Conservation (phyloP, 345 rosid species). For the Gossypium mustelinum region DNA sequence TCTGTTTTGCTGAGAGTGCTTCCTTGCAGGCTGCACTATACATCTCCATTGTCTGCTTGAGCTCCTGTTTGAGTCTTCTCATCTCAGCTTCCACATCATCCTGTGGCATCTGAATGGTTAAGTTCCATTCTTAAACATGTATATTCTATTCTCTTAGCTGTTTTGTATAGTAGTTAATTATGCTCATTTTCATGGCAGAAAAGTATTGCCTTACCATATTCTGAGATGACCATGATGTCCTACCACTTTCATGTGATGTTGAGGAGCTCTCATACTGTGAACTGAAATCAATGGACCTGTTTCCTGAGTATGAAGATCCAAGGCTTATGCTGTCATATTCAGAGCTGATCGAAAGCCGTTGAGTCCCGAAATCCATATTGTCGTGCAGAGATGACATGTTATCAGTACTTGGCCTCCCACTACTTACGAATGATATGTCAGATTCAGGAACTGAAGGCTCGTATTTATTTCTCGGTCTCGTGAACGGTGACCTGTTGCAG, state of each 20-base stretch:
- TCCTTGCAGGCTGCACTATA: constrained; percentile 6
- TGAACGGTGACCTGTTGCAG: constrained; percentile 57
- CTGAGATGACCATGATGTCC: constrained; percentile 39
- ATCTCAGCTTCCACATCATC: constrained; percentile 5
- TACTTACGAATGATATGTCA: constrained; percentile 77
- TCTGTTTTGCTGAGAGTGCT: background rate
- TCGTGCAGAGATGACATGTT: constrained; percentile 40
- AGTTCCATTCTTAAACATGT: background rate
- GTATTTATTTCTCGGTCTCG: constrained; percentile 34
- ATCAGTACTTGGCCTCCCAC: constrained; percentile 56
- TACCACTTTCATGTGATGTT: constrained; percentile 37
- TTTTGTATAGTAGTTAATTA: background rate
- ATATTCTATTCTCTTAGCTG: background rate
- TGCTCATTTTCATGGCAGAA: background rate
- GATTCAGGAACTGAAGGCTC: constrained; percentile 44
- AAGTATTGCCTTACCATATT: constrained; percentile 33
- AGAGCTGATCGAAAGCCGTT: constrained; percentile 38
- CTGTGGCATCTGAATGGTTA: background rate
- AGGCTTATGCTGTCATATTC: constrained; percentile 46
- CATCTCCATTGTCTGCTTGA: background rate
- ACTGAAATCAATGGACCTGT: constrained; percentile 39
- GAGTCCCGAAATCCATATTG: constrained; percentile 27
- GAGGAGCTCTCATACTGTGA: constrained; percentile 40
- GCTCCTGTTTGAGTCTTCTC: constrained; percentile 1
- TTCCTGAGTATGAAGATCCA: constrained; percentile 36